A percentile compares a stretch with the other conserved stretches of the same genome.
phyloP scores from a whole-genome alignment of 2,329 filamentous ascomycete genomes.

The Ambrosiella xylebori region DNA sequence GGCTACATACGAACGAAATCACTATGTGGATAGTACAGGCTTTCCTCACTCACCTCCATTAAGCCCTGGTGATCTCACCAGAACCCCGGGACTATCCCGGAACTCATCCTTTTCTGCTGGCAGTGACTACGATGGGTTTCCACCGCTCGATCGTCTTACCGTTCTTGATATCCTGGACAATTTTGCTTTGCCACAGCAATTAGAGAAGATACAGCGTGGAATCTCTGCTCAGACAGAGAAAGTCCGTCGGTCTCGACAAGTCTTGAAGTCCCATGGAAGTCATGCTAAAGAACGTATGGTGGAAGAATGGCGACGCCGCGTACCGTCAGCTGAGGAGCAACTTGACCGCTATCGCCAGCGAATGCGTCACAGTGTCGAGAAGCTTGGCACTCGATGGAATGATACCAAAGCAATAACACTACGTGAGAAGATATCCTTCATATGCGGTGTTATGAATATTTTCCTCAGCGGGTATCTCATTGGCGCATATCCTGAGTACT shows the following conservation, averaged over 20 bases:
- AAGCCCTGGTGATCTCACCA: constrained; percentile 23
- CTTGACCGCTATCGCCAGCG: constrained; percentile 76
- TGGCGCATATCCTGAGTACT: constrained; percentile 66
- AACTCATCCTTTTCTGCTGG: constrained; percentile 69
- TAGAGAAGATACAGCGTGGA: constrained; percentile 77
- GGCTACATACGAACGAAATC: constrained; percentile 13
- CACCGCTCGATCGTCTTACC: constrained; percentile 74
- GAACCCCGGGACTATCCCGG: constrained; percentile 48
- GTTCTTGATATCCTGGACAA: constrained; percentile 92
- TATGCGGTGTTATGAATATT: constrained; percentile 90
- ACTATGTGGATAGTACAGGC: constrained; percentile 30
- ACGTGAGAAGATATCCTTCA: constrained; percentile 90
- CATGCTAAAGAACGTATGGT: constrained; percentile 78
- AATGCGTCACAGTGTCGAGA: constrained; percentile 79
- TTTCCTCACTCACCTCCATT: constrained; percentile 26
- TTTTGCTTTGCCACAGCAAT: constrained; percentile 70
- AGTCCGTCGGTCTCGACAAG: constrained; percentile 67
- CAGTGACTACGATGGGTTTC: constrained; percentile 72
- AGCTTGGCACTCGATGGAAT: constrained; percentile 70
- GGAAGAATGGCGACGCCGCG: constrained; percentile 75
- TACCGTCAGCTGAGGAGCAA: constrained; percentile 80
- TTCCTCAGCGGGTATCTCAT: constrained; percentile 92
- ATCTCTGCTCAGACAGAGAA: constrained; percentile 71
- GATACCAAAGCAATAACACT: constrained; percentile 75
- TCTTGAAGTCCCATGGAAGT: constrained; percentile 55